Evolutionary conservation across 2,329 filamentous ascomycete species (phyloP).

Genomic region (Colletotrichum sp.): DNA sequence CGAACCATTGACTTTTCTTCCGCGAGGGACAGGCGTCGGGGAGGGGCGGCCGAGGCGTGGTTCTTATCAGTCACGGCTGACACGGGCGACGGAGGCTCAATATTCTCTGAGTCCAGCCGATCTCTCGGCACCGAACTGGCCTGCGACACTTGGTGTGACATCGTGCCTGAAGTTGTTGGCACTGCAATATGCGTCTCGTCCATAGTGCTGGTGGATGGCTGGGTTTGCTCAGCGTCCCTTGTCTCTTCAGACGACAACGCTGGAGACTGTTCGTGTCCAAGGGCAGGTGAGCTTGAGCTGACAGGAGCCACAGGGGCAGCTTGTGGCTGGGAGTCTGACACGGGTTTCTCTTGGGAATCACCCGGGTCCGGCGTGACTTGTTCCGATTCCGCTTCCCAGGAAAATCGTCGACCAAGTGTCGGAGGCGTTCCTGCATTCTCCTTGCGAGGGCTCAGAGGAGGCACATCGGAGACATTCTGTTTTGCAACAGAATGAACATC

Average conservation of each 20-base stretch:
- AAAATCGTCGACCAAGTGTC: slow-evolving; percentile 37
- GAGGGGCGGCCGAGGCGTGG: slow-evolving; percentile 24
- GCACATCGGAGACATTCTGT: background rate
- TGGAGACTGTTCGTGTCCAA: background rate
- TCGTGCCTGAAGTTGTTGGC: background rate
- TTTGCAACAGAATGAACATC: background rate
- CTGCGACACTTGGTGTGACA: slow-evolving; percentile 42
- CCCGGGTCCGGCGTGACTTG: background rate
- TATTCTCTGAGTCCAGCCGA: slow-evolving; percentile 26
- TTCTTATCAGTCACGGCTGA: slow-evolving; percentile 41
- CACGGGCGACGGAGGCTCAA: slow-evolving; percentile 49
- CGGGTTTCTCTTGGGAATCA: background rate
- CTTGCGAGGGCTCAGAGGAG: slow-evolving; percentile 22
- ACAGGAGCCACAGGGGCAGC: background rate
- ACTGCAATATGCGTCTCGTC: background rate
- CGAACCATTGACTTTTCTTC: slow-evolving; percentile 50
- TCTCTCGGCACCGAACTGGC: slow-evolving; percentile 36
- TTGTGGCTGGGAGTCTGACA: background rate
- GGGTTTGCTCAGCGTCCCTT: background rate
- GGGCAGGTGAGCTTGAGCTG: background rate
- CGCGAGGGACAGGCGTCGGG: slow-evolving; percentile 41
- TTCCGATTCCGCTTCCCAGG: slow-evolving; percentile 44
- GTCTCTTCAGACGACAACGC: background rate
- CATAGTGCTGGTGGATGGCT: background rate
- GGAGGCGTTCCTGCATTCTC: background rate